Evolutionary conservation across 768 basidiomycete species (phyloP).

Genomic region (Serpula lacrymans): DNA sequence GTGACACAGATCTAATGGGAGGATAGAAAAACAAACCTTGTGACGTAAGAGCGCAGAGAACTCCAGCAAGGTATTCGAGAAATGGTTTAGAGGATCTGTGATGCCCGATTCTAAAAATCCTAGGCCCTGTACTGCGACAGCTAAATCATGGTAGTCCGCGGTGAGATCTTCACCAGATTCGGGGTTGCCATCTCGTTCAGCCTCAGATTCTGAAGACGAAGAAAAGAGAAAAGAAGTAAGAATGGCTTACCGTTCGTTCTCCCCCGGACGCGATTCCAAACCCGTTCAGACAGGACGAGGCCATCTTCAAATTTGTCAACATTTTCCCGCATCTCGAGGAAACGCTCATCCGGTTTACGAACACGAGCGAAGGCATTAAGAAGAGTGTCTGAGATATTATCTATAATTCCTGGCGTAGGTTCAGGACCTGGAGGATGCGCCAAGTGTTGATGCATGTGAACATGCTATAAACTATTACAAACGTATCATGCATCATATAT

Average conservation of each 20-base stretch:
- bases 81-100: conserved; percentile 95
- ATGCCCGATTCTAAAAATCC: conserved; percentile 98
- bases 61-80: conserved; percentile 93
- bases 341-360: conserved; percentile 95
- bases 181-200: conserved; percentile 80
- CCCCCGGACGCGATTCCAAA: conserved; percentile 73
- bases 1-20: neutral
- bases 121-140: conserved; percentile 92
- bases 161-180: conserved; percentile 91
- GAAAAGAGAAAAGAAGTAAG: conserved; percentile 19
- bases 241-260: conserved; percentile 80
- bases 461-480: conserved; percentile 54
- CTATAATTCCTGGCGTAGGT: conserved; percentile 75
- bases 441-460: conserved; percentile 94
- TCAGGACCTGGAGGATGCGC: conserved; percentile 91
- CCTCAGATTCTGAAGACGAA: conserved; percentile 59
- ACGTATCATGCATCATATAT: neutral
- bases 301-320: conserved; percentile 98
- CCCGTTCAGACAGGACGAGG: conserved; percentile 72
- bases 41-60: conserved; percentile 89
- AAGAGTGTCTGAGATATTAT: conserved; percentile 93
- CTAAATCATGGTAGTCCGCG: conserved; percentile 95
- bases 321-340: conserved; percentile 84
- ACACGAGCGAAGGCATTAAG: conserved; percentile 95
- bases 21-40: conserved; percentile 45